A percentile compares a stretch with the other conserved stretches of the same genome.
phyloP scores from a whole-genome alignment of 768 basidiomycete genomes.

The Hericium coralloides region DNA sequence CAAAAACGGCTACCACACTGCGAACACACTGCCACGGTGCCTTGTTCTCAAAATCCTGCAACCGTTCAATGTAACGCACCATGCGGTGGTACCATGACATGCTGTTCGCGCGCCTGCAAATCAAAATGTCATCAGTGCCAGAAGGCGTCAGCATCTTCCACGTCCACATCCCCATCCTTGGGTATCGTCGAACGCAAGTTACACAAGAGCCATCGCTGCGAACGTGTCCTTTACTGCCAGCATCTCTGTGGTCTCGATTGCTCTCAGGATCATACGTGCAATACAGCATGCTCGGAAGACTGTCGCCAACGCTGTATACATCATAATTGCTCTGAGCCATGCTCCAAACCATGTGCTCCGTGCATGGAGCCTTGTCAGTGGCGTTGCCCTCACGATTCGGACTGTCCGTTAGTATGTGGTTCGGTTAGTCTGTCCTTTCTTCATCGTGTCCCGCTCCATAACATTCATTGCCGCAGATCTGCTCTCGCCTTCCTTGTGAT shows the following conservation, averaged over 20 bases:
- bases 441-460: not conserved
- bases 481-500: slow-evolving; percentile 30
- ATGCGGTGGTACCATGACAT: slow-evolving; percentile 19
- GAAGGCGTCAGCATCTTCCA: slow-evolving; percentile 1
- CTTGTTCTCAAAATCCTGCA: slow-evolving; percentile 14
- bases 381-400: slow-evolving; percentile 22
- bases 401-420: slow-evolving; percentile 27
- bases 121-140: slow-evolving; percentile 24
- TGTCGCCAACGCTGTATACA: slow-evolving; percentile 24
- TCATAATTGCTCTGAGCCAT: slow-evolving; percentile 20
- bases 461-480: slow-evolving; percentile 18
- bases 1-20: slow-evolving; percentile 20
- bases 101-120: slow-evolving; percentile 23
- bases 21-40: slow-evolving; percentile 19
- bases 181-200: slow-evolving; percentile 2
- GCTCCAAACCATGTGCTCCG: slow-evolving; percentile 23
- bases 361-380: slow-evolving; percentile 29
- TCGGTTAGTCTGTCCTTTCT: slow-evolving; percentile 20
- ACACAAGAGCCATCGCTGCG: slow-evolving; percentile 24
- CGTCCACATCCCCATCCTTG: not conserved
- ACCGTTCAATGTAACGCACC: slow-evolving; percentile 14
- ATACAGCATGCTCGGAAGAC: slow-evolving; percentile 16
- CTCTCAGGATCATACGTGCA: slow-evolving; percentile 20
- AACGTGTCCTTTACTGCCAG: slow-evolving; percentile 23
- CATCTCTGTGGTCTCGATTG: slow-evolving; percentile 24